Conservation (phyloP, 768 basidiomycete genomes). For the Russula griseocarnosa region DNA sequence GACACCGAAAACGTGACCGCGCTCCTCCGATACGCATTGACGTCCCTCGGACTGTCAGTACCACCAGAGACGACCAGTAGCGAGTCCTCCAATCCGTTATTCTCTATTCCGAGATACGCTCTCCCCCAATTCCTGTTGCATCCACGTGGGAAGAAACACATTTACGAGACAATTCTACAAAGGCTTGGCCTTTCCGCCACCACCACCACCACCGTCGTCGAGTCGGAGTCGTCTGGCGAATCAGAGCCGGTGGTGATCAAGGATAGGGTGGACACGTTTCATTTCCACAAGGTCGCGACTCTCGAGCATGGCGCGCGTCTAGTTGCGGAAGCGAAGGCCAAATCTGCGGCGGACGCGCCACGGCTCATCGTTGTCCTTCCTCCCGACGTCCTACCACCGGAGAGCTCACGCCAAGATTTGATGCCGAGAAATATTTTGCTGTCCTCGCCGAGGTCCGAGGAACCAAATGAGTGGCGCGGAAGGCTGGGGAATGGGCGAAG, state of each 20-base stretch:
- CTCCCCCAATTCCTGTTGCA: conserved; percentile 62
- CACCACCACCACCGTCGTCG: no score
- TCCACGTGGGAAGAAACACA: conserved; percentile 40
- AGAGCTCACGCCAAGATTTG: conserved; percentile 69
- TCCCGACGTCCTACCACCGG: conserved; percentile 43
- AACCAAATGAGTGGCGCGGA: conserved; percentile 30
- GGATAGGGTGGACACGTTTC: conserved; percentile 70
- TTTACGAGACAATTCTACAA: conserved; percentile 41
- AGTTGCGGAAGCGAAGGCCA: conserved; percentile 33
- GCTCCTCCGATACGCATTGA: conserved; percentile 18
- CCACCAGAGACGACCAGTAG: neutral
- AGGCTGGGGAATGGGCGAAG: conserved; percentile 65
- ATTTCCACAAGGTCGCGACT: conserved; percentile 43
- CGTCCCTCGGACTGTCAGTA: conserved; percentile 37
- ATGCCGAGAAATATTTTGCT: conserved; percentile 56
- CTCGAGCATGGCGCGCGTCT: conserved; percentile 34
- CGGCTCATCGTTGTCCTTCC: conserved; percentile 45
- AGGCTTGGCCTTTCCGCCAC: conserved; percentile 35
- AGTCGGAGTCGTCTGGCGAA: neutral
- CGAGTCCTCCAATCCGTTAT: conserved; percentile 37
- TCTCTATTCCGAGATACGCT: conserved; percentile 35
- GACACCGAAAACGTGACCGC: neutral
- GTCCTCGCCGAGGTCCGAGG: conserved; percentile 41
- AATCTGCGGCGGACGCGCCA: conserved; percentile 35
- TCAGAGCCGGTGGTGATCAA: conserved; percentile 40